Evolutionary conservation across 352 stramenopile species (phyloP), one percentile per base, ranked within the genome.

Genomic region (Thraustochytrium sp.): DNA sequence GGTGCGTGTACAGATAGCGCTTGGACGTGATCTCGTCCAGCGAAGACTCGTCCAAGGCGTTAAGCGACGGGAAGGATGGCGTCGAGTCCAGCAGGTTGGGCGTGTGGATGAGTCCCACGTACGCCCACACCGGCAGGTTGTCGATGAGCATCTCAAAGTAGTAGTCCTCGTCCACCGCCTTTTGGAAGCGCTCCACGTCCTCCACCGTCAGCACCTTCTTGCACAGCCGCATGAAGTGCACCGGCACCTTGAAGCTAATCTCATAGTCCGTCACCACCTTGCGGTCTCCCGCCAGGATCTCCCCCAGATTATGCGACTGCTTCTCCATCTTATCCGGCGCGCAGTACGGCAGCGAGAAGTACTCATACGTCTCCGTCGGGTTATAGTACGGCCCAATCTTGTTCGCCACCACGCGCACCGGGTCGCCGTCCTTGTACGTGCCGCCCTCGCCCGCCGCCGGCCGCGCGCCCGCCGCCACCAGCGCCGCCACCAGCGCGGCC

Each of bases 81-180:
- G 94, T 88, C 73, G 92, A 63, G 23, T 62, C 29, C 11, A 72
- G 46, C 16, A 59, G 36, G 26, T 34, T 76, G 23, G 68, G 40
- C 2, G 59, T 56, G 5, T 64, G 38, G 36, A 68, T 64, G 44
- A 86, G 89, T 48, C 95, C 95, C 38, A 98, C 90, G 85, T 98
- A 98, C 31, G 94, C 95, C 90, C 92, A 97, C 85, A 98, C 92
- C 62, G 94, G 95, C 62, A 99, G 90, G 90, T 98, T 95, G 87
- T 99, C 95, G 37, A 99, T 90, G 87, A 98, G 98, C 92, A 99
- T 97, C 90, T 99, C 95, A 88, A 98, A 98, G 86, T 94, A 98
- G 88, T 98, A 99, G 88, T 98, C 94, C 85, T 98, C 94, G 82
- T 98, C 92, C 74, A 99, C 96, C 0, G 95, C 96, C 51, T 98